Conservation (phyloP, 169 alveolate species). For the Theileria orientalis region DNA sequence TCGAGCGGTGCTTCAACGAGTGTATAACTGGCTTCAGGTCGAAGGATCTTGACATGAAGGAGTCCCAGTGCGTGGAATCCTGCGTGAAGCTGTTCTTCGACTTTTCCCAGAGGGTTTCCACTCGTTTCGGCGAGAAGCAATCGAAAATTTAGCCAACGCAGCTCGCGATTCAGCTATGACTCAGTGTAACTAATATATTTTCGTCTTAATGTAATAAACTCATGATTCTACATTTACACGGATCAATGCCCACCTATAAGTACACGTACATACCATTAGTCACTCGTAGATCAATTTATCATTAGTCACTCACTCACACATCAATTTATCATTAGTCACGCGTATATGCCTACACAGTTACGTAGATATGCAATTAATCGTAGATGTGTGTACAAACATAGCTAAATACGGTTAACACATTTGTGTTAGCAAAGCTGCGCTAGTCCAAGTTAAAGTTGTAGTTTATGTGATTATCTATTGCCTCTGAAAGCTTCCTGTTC, state of each 20-base stretch:
- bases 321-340: too few relatives aligned
- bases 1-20: conserved; percentile 74
- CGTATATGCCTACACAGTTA: too few relatives aligned
- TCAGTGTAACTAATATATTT: conserved; percentile 20
- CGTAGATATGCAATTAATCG: too few relatives aligned
- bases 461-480: conserved; percentile 23
- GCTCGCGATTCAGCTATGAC: too few relatives aligned
- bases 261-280: too few relatives aligned
- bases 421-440: too few relatives aligned
- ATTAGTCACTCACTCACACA: too few relatives aligned
- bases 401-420: too few relatives aligned
- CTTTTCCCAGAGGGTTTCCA: conserved; percentile 74
- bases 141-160: conserved; percentile 45
- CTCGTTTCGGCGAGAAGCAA: conserved; percentile 73
- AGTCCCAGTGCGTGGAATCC: conserved; percentile 69
- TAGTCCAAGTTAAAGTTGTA: conserved; percentile 41
- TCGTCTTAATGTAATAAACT: not conserved
- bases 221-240: not conserved
- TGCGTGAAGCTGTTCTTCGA: conserved; percentile 76
- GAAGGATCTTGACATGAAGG: conserved; percentile 72
- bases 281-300: too few relatives aligned
- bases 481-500: not conserved
- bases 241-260: not conserved
- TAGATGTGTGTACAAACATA: too few relatives aligned
- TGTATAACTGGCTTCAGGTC: conserved; percentile 72